Evolutionary conservation across 1,139 yeast species (phyloP).

Genomic region (Lodderomyces theae): DNA sequence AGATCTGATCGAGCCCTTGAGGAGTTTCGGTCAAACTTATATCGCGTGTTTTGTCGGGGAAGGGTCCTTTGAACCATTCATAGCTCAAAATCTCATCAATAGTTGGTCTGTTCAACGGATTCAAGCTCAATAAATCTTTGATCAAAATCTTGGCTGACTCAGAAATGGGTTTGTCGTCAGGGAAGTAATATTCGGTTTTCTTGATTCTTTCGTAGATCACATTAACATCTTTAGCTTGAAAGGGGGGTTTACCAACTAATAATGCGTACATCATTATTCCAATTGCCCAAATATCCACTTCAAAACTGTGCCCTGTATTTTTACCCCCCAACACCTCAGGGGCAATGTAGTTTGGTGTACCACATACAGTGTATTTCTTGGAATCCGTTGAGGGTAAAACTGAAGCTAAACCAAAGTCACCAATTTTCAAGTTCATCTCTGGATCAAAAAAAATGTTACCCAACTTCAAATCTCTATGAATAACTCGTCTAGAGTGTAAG

Average conservation of each 20-base stretch:
- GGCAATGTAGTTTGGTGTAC: conserved; percentile 97
- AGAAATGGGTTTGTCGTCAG: conserved; percentile 68
- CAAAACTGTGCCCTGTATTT: conserved; percentile 84
- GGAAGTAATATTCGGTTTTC: conserved; percentile 76
- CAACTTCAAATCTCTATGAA: conserved; percentile 90
- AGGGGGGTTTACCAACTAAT: conserved; percentile 92
- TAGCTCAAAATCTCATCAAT: conserved; percentile 76
- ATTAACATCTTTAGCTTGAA: conserved; percentile 93
- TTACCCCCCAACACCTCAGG: conserved; percentile 94
- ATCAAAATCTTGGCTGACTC: conserved; percentile 72
- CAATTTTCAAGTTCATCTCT: conserved; percentile 87
- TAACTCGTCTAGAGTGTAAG: conserved; percentile 89
- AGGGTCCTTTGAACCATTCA: conserved; percentile 81
- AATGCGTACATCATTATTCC: conserved; percentile 95
- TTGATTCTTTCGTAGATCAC: conserved; percentile 91
- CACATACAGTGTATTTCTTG: conserved; percentile 90
- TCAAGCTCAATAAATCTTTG: conserved; percentile 65
- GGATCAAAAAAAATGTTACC: conserved; percentile 94
- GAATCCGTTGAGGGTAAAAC: conserved; percentile 66
- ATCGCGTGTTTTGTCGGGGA: conserved; percentile 71
- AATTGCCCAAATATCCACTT: conserved; percentile 95
- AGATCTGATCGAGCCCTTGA: conserved; percentile 54
- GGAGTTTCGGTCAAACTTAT: conserved; percentile 57
- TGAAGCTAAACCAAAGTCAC: conserved; percentile 96
- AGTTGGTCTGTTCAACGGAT: conserved; percentile 81